These are phyloP conservation scores for Jasminum sambac DNA, from an alignment of 257 asterid genomes.

Conservation along the genomic window DNA sequence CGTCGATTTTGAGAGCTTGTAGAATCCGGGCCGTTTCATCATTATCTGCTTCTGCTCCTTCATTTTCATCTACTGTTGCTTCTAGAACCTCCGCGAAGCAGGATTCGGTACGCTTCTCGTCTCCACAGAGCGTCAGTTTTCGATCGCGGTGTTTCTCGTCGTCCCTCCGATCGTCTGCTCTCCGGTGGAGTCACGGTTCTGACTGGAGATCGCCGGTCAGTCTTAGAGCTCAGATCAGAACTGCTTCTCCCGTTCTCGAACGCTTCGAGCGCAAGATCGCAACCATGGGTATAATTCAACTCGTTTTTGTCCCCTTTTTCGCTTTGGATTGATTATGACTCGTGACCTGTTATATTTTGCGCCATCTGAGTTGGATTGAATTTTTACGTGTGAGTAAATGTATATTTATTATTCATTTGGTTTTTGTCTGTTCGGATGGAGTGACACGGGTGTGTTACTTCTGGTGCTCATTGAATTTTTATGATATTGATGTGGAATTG, in stretches of 20 bases:
- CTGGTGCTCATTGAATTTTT: conserved; percentile 7
- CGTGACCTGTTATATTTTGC: background rate
- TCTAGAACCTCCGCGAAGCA: conserved; percentile 16
- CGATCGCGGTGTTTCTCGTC: conserved; percentile 41
- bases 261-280: conserved; percentile 56
- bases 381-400: conserved; percentile 8
- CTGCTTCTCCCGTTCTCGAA: conserved; percentile 48
- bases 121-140: conserved; percentile 26
- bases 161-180: conserved; percentile 41
- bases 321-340: conserved; percentile 7
- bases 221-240: conserved; percentile 63
- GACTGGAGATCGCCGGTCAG: conserved; percentile 47
- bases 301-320: background rate
- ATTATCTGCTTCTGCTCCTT: conserved; percentile 28
- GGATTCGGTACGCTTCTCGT: conserved; percentile 18
- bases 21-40: conserved; percentile 47
- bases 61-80: conserved; percentile 11
- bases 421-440: background rate
- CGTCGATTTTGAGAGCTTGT: conserved; percentile 49
- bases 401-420: background rate
- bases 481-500: conserved; percentile 1
- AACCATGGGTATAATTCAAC: conserved; percentile 60
- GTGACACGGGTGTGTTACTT: background rate
- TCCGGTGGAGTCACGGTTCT: conserved; percentile 55
- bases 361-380: background rate